Percentiles rank a stretch among this genome's conserved stretches.
These are phyloP conservation scores for Fimicolochytrium jonesii DNA, from an alignment of 192 early-diverging fungal species.

Conservation along the genomic window DNA sequence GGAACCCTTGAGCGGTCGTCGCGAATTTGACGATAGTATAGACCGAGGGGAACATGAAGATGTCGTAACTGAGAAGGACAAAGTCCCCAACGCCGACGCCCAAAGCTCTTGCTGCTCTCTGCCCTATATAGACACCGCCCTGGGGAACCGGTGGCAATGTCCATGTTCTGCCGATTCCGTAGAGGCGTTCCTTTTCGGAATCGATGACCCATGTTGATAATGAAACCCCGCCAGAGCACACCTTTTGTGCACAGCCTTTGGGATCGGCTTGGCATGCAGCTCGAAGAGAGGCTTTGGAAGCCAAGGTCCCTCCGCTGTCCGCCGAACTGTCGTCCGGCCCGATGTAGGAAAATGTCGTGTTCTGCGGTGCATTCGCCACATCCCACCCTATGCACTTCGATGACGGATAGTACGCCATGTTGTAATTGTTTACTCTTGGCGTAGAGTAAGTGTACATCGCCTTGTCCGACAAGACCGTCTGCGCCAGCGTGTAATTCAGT, in stretches of 20 bases:
- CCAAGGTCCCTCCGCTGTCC: not conserved
- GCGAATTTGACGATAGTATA: not conserved
- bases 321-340: not conserved
- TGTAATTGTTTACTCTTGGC: not conserved
- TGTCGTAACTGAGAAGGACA: conserved; percentile 5
- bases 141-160: conserved; percentile 3
- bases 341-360: conserved; percentile 3
- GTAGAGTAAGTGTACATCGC: not conserved
- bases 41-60: not conserved
- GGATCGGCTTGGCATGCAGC: not conserved
- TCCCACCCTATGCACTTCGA: conserved; percentile 11
- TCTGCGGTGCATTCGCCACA: not conserved
- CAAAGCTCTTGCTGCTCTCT: not conserved
- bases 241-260: not conserved
- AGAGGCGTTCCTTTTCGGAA: not conserved
- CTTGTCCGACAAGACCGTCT: not conserved
- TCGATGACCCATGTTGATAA: conserved; percentile 13
- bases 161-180: conserved; percentile 12
- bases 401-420: not conserved
- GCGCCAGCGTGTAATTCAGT: conserved; percentile 20
- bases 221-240: not conserved
- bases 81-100: conserved; percentile 16
- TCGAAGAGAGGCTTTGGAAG: not conserved
- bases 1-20: not conserved
- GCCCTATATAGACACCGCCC: conserved; percentile 1